Percentiles rank a stretch among this genome's conserved stretches.
phyloP scores from a whole-genome alignment of 768 basidiomycete genomes.

The Tulasnella sp. region DNA sequence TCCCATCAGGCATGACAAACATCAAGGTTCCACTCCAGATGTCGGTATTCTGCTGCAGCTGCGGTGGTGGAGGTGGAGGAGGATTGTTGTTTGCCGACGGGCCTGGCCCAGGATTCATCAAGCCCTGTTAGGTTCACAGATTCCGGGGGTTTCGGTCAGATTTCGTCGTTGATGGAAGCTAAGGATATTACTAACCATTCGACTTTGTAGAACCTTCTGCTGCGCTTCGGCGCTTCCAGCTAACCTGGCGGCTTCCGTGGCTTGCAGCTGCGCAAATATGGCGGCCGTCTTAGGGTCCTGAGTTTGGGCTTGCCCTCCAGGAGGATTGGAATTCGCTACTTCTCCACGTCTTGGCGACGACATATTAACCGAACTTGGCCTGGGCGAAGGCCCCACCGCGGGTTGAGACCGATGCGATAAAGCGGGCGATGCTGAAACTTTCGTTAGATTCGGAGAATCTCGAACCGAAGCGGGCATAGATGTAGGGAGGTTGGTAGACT shows the following conservation, averaged over 20 bases:
- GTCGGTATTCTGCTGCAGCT: constrained; percentile 5
- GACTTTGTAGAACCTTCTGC: background rate
- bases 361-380: background rate
- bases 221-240: background rate
- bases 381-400: background rate
- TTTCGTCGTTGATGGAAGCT: background rate
- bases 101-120: background rate
- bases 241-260: background rate
- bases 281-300: background rate
- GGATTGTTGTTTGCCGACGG: background rate
- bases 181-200: background rate
- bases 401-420: background rate
- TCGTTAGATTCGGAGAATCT: background rate
- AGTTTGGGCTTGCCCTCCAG: background rate
- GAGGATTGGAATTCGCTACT: background rate
- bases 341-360: background rate
- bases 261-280: background rate
- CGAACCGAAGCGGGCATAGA: background rate
- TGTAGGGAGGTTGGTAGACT: constrained; percentile 21
- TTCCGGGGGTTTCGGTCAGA: background rate
- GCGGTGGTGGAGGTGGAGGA: background rate
- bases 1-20: background rate
- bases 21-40: background rate
- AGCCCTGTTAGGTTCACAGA: background rate
- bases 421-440: background rate